phyloP scores from a whole-genome alignment of 495 filamentous ascomycete species.

The Rusavskia elegans region DNA sequence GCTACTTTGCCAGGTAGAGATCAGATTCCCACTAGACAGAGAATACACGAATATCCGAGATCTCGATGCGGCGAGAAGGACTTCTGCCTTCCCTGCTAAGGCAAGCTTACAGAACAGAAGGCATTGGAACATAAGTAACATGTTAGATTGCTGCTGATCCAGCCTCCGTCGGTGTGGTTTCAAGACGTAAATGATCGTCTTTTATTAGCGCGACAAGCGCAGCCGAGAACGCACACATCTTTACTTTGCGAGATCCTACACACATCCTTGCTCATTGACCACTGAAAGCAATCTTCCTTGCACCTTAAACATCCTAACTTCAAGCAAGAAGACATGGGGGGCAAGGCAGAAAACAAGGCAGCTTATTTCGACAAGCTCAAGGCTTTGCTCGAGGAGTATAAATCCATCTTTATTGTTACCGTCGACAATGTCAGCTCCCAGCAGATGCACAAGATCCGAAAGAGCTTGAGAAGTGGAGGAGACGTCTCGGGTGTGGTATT shows the following conservation, averaged over 20 bases:
- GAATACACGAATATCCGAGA: conserved; percentile 36
- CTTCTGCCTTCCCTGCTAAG: conserved; percentile 15
- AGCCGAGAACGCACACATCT: background rate
- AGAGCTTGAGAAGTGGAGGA: conserved; percentile 69
- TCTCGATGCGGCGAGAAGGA: conserved; percentile 41
- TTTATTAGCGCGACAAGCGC: background rate
- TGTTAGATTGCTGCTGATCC: conserved; percentile 5
- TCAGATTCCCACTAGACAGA: conserved; percentile 23
- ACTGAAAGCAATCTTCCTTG: conserved; percentile 17
- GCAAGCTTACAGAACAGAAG: conserved; percentile 28
- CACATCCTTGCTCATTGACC: background rate
- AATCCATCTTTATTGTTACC: conserved; percentile 89
- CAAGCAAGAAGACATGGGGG: conserved; percentile 99
- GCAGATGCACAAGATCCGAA: conserved; percentile 99
- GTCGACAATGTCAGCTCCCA: conserved; percentile 96
- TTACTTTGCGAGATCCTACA: too few relatives aligned
- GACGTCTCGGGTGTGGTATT: conserved; percentile 58
- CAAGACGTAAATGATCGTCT: too few relatives aligned
- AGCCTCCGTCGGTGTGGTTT: too few relatives aligned
- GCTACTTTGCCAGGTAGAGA: conserved; percentile 30
- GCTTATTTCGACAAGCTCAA: conserved; percentile 99
- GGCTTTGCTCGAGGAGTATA: conserved; percentile 78
- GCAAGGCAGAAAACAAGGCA: conserved; percentile 84
- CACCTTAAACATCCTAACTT: conserved; percentile 98
- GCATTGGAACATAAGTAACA: conserved; percentile 38